Base-by-base conservation (phyloP, 345 rosid species). In the Salix arbutifolia region DNA sequence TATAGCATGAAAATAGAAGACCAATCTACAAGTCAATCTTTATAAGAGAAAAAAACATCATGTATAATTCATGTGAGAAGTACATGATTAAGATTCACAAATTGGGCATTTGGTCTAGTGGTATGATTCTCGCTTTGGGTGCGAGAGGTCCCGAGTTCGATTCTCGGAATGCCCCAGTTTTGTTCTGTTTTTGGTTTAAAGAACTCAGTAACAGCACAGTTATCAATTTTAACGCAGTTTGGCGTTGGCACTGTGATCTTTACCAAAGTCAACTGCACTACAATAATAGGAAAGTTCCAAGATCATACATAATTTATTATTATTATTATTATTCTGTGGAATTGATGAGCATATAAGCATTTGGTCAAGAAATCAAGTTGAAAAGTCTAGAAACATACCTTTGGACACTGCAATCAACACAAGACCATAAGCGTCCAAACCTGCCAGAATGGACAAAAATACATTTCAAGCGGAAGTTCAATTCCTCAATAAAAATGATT, bases 101-200 rank as follows among this genome's bases (percentile, higher is more conserved):
- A 58, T 3, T 23, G 62, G 62, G 62, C 28, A 58, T 58, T 58
- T 58, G 62, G 62, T 89, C 87, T 87, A 90, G 92, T 91, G 92
- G 93, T 85, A 90, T 88, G 93, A 89, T 91, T 90, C 93, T 92
- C 79, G 89, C 92, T 92, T 89, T 85, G 91, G 94, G 92, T 88
- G 93, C 85, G 86, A 94, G 90, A 89, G 89, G 89, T 92, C 93
- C 86, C 77, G 85, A 91, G 90, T 88, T 86, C 70, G 77, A 84
- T 90, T 91, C 92, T 87, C 88, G 81, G 88, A 90, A 90, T 84
- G 88, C 88, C 92, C 89, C 90, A 35, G 46, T 35, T 35, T 35
- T 5, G 5, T 8, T 2, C 12, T 40, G 42, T 2, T 44, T 44
- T 44, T 0, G 14, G 4, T 44, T 44, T 44, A 10, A 13, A 44